Percentiles rank a stretch among this genome's conserved stretches.
Evolutionary conservation across 805 yeast species (phyloP).

Genomic region (Cyberlindnera subsufficiens): DNA sequence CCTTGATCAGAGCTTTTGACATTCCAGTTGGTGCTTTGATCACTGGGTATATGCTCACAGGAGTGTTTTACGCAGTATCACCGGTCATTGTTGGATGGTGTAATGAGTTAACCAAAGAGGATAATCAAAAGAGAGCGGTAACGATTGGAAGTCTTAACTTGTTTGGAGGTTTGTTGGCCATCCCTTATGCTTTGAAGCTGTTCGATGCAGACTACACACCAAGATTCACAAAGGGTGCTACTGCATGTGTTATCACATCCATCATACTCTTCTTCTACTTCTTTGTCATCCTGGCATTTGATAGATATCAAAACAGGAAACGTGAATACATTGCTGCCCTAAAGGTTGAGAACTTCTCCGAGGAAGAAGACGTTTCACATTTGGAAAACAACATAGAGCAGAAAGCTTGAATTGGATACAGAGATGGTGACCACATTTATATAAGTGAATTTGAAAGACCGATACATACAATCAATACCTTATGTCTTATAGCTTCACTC

Average conservation of each 20-base stretch:
- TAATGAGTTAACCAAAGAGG: slow-evolving; percentile 20
- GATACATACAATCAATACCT: too few relatives aligned
- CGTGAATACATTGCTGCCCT: slow-evolving; percentile 8
- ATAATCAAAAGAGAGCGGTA: slow-evolving; percentile 18
- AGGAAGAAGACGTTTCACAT: too few relatives aligned
- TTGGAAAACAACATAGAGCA: too few relatives aligned
- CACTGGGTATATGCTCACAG: slow-evolving; percentile 13
- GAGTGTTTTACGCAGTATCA: slow-evolving; percentile 13
- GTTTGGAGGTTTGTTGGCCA: slow-evolving; percentile 11
- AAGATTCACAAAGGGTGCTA: slow-evolving; percentile 10
- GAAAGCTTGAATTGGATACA: too few relatives aligned
- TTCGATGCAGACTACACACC: slow-evolving; percentile 19
- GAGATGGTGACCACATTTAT: too few relatives aligned
- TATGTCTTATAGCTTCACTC: too few relatives aligned
- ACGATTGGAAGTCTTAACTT: slow-evolving; percentile 19
- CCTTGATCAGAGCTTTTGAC: slow-evolving; percentile 11
- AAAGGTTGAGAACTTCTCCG: too few relatives aligned
- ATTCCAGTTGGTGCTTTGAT: slow-evolving; percentile 14
- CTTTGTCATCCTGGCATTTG: slow-evolving; percentile 14
- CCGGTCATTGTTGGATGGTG: slow-evolving; percentile 20
- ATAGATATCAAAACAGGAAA: slow-evolving; percentile 16
- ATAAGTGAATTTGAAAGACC: too few relatives aligned
- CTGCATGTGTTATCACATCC: slow-evolving; percentile 9
- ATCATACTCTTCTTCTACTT: slow-evolving; percentile 10
- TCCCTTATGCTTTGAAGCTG: slow-evolving; percentile 11